These are phyloP conservation scores for Phytophthora pini DNA, from an alignment of 352 stramenopile genomes.

Conservation along the genomic window DNA sequence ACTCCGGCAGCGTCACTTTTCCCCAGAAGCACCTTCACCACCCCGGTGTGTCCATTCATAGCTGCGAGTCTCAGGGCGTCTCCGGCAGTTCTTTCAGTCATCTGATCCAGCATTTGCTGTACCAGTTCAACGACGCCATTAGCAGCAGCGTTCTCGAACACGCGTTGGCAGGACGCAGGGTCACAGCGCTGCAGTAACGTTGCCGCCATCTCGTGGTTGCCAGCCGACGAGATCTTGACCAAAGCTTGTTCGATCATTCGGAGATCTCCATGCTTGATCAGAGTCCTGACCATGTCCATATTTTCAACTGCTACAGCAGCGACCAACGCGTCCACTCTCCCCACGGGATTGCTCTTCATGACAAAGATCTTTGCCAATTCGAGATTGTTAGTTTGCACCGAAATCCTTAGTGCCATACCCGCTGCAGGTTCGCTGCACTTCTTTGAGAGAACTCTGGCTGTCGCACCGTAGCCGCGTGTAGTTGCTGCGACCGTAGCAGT, in stretches of 20 bases:
- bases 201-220: conserved; percentile 12
- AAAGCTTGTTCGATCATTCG: conserved; percentile 24
- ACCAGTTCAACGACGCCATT: conserved; percentile 16
- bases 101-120: conserved; percentile 22
- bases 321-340: conserved; percentile 12
- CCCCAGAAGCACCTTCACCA: conserved; percentile 17
- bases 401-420: conserved; percentile 4
- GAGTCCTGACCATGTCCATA: conserved; percentile 2
- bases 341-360: conserved; percentile 17
- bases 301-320: conserved; percentile 9
- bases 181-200: conserved; percentile 16
- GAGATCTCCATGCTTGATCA: conserved; percentile 9
- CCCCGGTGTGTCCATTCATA: conserved; percentile 20
- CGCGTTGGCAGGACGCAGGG: conserved; percentile 9
- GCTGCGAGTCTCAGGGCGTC: conserved; percentile 12
- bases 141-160: conserved; percentile 18
- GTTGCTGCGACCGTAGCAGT: conserved; percentile 7
- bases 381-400: conserved; percentile 11
- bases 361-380: conserved; percentile 19
- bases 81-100: conserved; percentile 4
- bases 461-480: conserved; percentile 6
- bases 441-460: conserved; percentile 1
- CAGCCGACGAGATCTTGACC: conserved; percentile 20
- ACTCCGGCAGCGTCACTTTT: conserved; percentile 23
- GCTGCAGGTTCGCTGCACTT: conserved; percentile 22